Base-by-base conservation (phyloP, 2,329 filamentous ascomycete species). In the Aureobasidium mangrovei region DNA sequence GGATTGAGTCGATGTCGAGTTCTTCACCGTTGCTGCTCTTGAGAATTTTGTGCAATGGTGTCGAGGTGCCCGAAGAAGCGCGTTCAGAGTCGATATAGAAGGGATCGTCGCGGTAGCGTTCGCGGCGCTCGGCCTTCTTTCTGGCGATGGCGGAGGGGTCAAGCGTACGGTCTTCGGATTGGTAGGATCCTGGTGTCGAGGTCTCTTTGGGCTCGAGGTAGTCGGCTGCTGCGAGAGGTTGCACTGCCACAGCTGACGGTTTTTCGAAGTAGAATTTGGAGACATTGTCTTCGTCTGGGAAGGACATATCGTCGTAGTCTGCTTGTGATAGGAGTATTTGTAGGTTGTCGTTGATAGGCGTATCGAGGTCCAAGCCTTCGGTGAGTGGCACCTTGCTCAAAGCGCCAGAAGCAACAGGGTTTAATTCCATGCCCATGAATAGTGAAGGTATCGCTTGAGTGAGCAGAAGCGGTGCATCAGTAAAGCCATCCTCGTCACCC, bases 1-100 rank as follows among this genome's bases (percentile, higher is more conserved):
- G 93, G 62, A 98, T 98, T 2, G 88, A 82, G 69, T 98, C 93
- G 41, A 98, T 85, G 65, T 98, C 91, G 7, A 97, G 74, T 42
- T 87, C 85, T 2, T 85, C 83, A 2, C 84, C 85, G 64, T 91
- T 91, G 55, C 82, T 82, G 56, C 77, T 69, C 18, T 70, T 67
- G 7, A 77, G 82, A 56, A 93, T 88, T 60, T 82, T 86, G 64
- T 91, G 86, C 47, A 93, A 83, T 0, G 88, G 88, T 0, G 87
- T 91, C 0, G 85, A 85, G 4, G 79, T 79, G 33, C 82, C 81
- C 3, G 81, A 82, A 10, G 58, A 58, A 10, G 32, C 32, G 18
- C 66, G 63, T 18, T 67, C 64, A 0, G 72, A 70, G 40, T 71
- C 74, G 64, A 98, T 97, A 65, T 98, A 98, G 68, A 95, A 98